Conservation (phyloP, 2,329 filamentous ascomycete genomes). For the Cercospora nicotianae region DNA sequence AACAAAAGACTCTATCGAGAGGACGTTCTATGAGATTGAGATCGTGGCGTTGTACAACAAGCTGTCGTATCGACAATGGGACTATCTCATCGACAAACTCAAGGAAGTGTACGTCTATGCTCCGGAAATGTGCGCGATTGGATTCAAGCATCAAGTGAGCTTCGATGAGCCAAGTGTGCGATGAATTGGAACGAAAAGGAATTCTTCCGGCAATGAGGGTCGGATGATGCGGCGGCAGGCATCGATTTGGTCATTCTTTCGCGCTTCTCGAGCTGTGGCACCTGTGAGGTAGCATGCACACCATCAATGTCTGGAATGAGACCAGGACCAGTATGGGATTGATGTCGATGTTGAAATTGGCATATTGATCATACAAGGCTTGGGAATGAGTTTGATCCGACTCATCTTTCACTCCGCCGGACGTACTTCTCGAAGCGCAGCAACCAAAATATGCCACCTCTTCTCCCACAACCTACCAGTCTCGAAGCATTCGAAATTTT, state of each 20-base stretch:
- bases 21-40: conserved; percentile 6
- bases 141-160: conserved; percentile 6
- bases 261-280: too few relatives aligned
- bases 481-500: neutral
- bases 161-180: neutral
- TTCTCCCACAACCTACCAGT: neutral
- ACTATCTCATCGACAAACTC: neutral
- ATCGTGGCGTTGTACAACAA: conserved; percentile 1
- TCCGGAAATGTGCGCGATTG: neutral
- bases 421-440: neutral
- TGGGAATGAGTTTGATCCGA: neutral
- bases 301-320: too few relatives aligned
- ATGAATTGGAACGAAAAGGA: too few relatives aligned
- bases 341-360: neutral
- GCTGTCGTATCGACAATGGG: neutral
- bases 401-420: neutral
- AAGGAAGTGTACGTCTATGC: conserved; percentile 5
- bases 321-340: neutral
- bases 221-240: too few relatives aligned
- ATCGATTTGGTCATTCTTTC: too few relatives aligned
- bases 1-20: conserved; percentile 3
- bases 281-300: too few relatives aligned
- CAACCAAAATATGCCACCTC: neutral
- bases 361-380: neutral
- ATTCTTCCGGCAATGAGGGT: too few relatives aligned